Percentiles rank a stretch among this genome's conserved stretches.
Conservation (phyloP, 2,329 filamentous ascomycete species). For the Colletotrichum graminicola region DNA sequence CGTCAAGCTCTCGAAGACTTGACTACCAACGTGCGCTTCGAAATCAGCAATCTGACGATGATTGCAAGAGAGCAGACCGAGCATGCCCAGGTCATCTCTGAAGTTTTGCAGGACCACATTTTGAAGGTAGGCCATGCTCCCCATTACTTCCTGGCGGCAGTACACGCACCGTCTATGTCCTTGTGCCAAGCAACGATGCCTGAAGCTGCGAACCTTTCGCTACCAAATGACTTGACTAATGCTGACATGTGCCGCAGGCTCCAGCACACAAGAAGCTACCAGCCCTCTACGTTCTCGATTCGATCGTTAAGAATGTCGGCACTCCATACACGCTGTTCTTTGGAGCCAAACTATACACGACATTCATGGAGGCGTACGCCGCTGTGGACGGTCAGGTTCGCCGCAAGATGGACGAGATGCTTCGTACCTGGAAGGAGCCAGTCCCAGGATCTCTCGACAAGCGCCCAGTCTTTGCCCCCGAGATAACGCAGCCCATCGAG, state of each 20-base stretch:
- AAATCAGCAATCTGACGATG: slow-evolving; percentile 97
- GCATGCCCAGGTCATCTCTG: slow-evolving; percentile 92
- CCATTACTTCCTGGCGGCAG: neutral
- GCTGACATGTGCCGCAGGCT: slow-evolving; percentile 71
- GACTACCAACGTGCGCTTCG: slow-evolving; percentile 89
- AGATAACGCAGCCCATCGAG: slow-evolving; percentile 91
- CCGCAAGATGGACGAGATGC: slow-evolving; percentile 95
- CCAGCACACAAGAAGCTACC: slow-evolving; percentile 90
- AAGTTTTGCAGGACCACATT: slow-evolving; percentile 92
- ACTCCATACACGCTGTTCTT: slow-evolving; percentile 98
- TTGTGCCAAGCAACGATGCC: neutral
- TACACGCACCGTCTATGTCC: neutral
- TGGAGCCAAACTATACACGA: slow-evolving; percentile 89
- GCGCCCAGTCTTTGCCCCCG: slow-evolving; percentile 89
- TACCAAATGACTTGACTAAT: slow-evolving; percentile 6
- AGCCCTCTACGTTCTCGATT: slow-evolving; percentile 97
- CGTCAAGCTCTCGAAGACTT: slow-evolving; percentile 93
- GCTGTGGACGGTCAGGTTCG: slow-evolving; percentile 86
- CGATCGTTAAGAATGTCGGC: slow-evolving; percentile 98
- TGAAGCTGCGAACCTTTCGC: neutral
- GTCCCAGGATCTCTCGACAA: slow-evolving; percentile 93
- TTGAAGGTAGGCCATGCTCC: slow-evolving; percentile 78
- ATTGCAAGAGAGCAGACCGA: slow-evolving; percentile 98
- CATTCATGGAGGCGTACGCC: slow-evolving; percentile 96
- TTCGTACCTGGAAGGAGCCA: slow-evolving; percentile 98